Percentiles rank a stretch among this genome's conserved stretches.
phyloP scores from a whole-genome alignment of 2,329 filamentous ascomycete genomes.

The Scedosporium minutisporum region DNA sequence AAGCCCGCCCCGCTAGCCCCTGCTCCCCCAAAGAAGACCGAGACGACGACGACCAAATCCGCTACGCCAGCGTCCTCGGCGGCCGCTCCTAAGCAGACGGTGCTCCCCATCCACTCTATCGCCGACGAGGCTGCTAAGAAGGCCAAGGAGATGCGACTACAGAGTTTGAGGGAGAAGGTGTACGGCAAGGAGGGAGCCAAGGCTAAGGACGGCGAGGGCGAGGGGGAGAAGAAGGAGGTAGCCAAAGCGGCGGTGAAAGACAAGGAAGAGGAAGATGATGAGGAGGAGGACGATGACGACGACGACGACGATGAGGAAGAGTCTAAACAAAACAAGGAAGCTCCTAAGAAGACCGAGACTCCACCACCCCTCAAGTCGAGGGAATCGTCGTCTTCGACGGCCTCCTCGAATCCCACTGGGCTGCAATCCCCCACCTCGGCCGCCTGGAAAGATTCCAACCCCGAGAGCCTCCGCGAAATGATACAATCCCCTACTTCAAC shows the following conservation, averaged over 20 bases:
- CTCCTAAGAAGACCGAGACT: slow-evolving; percentile 6
- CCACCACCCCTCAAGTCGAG: background rate
- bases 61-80: background rate
- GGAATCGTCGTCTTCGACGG: background rate
- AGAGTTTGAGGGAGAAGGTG: slow-evolving; percentile 44
- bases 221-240: slow-evolving; percentile 9
- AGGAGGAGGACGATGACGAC: slow-evolving; percentile 11
- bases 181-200: slow-evolving; percentile 32
- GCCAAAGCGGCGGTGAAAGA: slow-evolving; percentile 9
- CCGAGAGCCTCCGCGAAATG: slow-evolving; percentile 16
- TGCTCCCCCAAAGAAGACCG: slow-evolving; percentile 10
- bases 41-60: background rate
- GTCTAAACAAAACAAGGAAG: background rate
- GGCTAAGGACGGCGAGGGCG: slow-evolving; percentile 10
- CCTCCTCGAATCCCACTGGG: slow-evolving; percentile 14
- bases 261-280: slow-evolving; percentile 10
- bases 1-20: slow-evolving; percentile 15
- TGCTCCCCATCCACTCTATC: slow-evolving; percentile 40
- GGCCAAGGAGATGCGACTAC: slow-evolving; percentile 49
- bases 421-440: slow-evolving; percentile 29
- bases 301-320: slow-evolving; percentile 9
- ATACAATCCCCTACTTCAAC: slow-evolving; percentile 29
- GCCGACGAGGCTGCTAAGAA: slow-evolving; percentile 58
- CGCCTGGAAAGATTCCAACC: slow-evolving; percentile 6
- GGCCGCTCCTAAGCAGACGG: slow-evolving; percentile 13